A percentile compares a stretch with the other conserved stretches of the same genome.
Evolutionary conservation across 1,284 basidiomycete species (phyloP).

Genomic region (Cronartium ribicola): DNA sequence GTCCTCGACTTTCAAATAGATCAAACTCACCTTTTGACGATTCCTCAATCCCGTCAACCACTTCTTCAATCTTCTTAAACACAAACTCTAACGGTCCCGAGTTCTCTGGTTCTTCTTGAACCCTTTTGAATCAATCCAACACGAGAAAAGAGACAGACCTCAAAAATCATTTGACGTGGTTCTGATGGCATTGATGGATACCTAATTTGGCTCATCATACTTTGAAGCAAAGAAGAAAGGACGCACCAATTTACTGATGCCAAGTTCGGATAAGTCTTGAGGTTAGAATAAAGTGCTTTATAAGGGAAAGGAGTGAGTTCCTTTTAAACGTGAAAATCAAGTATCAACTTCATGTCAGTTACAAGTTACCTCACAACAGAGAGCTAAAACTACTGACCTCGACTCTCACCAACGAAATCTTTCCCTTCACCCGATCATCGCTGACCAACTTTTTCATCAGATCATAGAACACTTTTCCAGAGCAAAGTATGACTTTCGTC

Average conservation of each 20-base stretch:
- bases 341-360: background rate
- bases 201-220: no score
- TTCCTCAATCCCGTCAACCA: constrained; percentile 1
- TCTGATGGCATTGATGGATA: background rate
- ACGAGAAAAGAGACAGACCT: no score
- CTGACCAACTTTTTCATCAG: constrained; percentile 65
- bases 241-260: constrained; percentile 17
- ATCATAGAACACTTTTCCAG: constrained; percentile 83
- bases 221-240: background rate
- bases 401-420: constrained; percentile 67
- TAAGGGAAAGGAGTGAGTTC: constrained; percentile 83
- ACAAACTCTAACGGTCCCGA: constrained; percentile 26
- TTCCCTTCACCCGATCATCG: constrained; percentile 55
- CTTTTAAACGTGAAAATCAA: constrained; percentile 28
- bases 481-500: constrained; percentile 54
- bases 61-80: constrained; percentile 7
- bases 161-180: no score
- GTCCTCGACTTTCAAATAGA: background rate
- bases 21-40: background rate
- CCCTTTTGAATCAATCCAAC: background rate
- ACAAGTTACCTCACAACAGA: no score
- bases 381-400: constrained; percentile 56
- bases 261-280: constrained; percentile 55
- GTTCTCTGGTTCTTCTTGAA: constrained; percentile 33
- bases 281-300: constrained; percentile 55